Evolutionary conservation across 2,329 filamentous ascomycete species (phyloP).

Genomic region (Pestalotiopsis sp.): DNA sequence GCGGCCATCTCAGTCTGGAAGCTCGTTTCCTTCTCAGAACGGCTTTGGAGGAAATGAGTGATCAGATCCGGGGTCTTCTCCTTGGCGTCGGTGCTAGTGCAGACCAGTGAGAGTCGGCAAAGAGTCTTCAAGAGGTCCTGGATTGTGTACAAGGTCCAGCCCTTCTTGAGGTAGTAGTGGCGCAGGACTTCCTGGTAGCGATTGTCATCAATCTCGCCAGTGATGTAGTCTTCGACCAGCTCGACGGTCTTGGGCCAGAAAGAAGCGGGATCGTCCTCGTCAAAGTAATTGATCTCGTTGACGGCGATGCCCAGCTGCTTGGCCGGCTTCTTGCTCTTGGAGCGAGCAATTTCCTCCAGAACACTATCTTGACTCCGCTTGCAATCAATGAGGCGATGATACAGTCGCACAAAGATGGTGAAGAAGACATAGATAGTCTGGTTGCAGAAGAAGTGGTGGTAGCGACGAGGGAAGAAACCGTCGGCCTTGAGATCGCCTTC

Average conservation of each 20-base stretch:
- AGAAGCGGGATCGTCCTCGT: constrained; percentile 61
- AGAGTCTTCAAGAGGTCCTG: constrained; percentile 85
- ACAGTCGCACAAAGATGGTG: constrained; percentile 89
- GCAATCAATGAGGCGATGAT: constrained; percentile 79
- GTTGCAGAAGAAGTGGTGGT: constrained; percentile 91
- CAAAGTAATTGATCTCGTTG: constrained; percentile 79
- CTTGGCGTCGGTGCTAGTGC: constrained; percentile 83
- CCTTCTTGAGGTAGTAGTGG: constrained; percentile 86
- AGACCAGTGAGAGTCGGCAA: constrained; percentile 78
- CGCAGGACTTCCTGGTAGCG: constrained; percentile 90
- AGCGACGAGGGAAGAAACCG: constrained; percentile 77
- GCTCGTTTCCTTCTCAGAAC: constrained; percentile 82
- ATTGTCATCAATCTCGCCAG: constrained; percentile 77
- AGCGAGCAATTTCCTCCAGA: constrained; percentile 71
- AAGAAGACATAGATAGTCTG: constrained; percentile 93
- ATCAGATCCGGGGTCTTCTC: constrained; percentile 94
- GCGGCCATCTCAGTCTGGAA: constrained; percentile 89
- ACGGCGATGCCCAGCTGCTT: constrained; percentile 82
- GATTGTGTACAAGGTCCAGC: constrained; percentile 92
- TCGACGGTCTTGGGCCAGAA: constrained; percentile 86
- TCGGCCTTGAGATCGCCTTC: constrained; percentile 73
- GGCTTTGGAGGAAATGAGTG: constrained; percentile 80
- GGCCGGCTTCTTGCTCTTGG: constrained; percentile 77
- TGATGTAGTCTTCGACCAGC: constrained; percentile 85
- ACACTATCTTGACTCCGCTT: constrained; percentile 80